phyloP scores from a whole-genome alignment of 2,329 filamentous ascomycete genomes.

The Ophiostoma sp. region DNA sequence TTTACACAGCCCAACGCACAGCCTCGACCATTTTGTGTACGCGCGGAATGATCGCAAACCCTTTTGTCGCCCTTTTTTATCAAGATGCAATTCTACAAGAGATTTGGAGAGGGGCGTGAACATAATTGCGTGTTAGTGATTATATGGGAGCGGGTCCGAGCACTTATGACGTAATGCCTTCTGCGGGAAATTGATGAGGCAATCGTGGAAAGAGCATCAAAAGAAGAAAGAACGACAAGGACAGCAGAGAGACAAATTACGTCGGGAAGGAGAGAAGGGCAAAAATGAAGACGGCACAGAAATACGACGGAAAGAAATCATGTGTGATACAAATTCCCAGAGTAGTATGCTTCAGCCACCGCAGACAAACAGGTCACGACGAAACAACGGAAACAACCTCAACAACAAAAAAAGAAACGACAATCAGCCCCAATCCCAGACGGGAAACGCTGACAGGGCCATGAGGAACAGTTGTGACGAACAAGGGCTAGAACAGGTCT shows the following conservation, averaged over 20 bases:
- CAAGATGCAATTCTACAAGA: neutral
- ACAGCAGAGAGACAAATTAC: neutral
- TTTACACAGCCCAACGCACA: neutral
- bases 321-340: neutral
- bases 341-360: neutral
- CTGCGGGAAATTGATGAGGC: neutral
- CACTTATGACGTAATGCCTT: neutral
- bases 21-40: neutral
- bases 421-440: neutral
- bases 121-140: neutral
- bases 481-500: neutral
- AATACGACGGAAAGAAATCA: neutral
- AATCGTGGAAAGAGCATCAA: neutral
- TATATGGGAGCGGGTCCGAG: neutral
- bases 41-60: neutral
- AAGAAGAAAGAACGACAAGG: neutral
- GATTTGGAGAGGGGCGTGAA: neutral
- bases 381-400: neutral
- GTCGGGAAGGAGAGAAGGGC: neutral
- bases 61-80: neutral
- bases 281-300: neutral
- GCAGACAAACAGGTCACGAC: neutral
- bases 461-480: too few species aligned
- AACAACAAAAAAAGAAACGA: neutral
- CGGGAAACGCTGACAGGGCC: neutral